Conservation (phyloP, 2,329 filamentous ascomycete species). For the Aspergillus pseudotamarii region DNA sequence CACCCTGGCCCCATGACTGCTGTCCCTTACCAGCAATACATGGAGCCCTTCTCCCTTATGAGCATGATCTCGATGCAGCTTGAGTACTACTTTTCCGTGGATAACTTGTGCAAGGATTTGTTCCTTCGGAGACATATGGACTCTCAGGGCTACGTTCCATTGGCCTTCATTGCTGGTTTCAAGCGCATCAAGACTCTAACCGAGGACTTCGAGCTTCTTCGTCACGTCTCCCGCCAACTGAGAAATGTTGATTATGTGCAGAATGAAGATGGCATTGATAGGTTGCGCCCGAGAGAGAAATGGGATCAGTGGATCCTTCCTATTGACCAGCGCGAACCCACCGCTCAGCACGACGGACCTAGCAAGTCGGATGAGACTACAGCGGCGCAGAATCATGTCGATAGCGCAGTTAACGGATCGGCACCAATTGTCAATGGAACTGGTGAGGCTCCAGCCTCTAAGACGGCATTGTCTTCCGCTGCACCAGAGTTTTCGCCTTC, state of each 20-base stretch:
- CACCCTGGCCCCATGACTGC: conserved; percentile 59
- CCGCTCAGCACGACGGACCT: conserved; percentile 71
- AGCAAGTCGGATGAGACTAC: conserved; percentile 44
- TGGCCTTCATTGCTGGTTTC: conserved; percentile 81
- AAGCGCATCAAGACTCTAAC: conserved; percentile 77
- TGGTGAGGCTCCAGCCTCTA: conserved; percentile 39
- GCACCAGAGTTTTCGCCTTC: conserved; percentile 65
- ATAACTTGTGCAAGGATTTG: conserved; percentile 92
- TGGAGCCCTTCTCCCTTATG: conserved; percentile 60
- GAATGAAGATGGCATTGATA: conserved; percentile 76
- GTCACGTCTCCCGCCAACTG: conserved; percentile 73
- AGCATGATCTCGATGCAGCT: conserved; percentile 63
- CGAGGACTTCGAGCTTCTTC: conserved; percentile 72
- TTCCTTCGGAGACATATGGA: conserved; percentile 93
- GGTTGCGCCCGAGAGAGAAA: conserved; percentile 71
- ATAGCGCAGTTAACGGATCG: conserved; percentile 37
- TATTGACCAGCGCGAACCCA: conserved; percentile 69
- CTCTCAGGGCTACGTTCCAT: conserved; percentile 83
- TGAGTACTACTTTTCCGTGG: conserved; percentile 96
- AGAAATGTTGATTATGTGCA: conserved; percentile 72
- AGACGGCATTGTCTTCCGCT: conserved; percentile 62
- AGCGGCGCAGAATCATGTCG: conserved; percentile 32
- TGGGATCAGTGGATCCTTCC: conserved; percentile 82
- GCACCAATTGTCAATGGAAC: conserved; percentile 43
- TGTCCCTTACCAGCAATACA: conserved; percentile 59